A percentile compares a stretch with the other conserved stretches of the same genome.
These are phyloP conservation scores for Neonectria punicea DNA, from an alignment of 2,329 filamentous ascomycete species.

Conservation along the genomic window DNA sequence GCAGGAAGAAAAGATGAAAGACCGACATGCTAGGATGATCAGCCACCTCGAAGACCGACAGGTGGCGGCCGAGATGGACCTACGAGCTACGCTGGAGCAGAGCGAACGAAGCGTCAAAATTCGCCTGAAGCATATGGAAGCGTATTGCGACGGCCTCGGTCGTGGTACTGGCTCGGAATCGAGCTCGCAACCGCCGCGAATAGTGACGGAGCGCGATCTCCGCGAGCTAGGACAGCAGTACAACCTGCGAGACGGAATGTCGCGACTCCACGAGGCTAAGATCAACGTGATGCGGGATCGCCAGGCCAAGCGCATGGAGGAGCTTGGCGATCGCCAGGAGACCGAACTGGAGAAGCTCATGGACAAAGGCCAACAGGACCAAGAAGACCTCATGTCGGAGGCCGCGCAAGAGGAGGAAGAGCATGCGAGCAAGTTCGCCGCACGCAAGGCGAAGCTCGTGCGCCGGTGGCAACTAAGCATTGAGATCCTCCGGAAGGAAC, in stretches of 20 bases:
- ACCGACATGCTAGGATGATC: constrained; percentile 63
- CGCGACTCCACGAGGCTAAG: constrained; percentile 66
- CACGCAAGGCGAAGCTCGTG: constrained; percentile 57
- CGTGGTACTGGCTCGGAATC: constrained; percentile 49
- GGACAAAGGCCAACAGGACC: constrained; percentile 58
- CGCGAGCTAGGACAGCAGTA: constrained; percentile 70
- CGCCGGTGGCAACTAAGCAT: constrained; percentile 64
- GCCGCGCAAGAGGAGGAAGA: constrained; percentile 62
- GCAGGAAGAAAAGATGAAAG: constrained; percentile 62
- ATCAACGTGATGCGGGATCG: constrained; percentile 74
- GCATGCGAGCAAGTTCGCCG: constrained; percentile 56
- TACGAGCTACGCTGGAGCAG: constrained; percentile 64
- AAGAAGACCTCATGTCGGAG: constrained; percentile 58
- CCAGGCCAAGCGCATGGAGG: constrained; percentile 70
- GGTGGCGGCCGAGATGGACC: constrained; percentile 70
- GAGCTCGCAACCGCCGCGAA: constrained; percentile 54
- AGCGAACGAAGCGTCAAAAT: constrained; percentile 67
- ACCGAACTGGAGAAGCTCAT: constrained; percentile 59
- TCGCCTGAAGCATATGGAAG: constrained; percentile 73
- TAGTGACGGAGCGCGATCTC: constrained; percentile 69
- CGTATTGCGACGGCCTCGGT: constrained; percentile 68
- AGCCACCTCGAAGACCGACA: constrained; percentile 69
- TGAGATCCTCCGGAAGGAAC: constrained; percentile 63
- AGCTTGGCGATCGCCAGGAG: constrained; percentile 65
- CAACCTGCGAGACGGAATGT: constrained; percentile 68